Evolutionary conservation across 1,284 basidiomycete genomes (phyloP).

Genomic region (Chalciporus sp.): DNA sequence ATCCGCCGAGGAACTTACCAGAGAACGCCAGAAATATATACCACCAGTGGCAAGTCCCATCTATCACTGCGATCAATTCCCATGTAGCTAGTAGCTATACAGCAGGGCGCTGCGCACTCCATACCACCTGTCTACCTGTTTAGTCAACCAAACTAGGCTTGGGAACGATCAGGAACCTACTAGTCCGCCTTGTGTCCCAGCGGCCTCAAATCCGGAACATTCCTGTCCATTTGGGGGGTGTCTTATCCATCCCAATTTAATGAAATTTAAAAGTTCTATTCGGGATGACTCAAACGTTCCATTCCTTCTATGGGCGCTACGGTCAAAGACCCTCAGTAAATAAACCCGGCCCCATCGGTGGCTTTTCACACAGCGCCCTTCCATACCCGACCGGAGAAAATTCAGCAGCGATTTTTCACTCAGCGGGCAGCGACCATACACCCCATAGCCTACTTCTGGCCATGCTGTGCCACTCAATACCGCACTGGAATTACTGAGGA

Average conservation of each 20-base stretch:
- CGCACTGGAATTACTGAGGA: slow-evolving; percentile 22
- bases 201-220: slow-evolving; percentile 19
- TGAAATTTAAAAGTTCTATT: slow-evolving; percentile 1
- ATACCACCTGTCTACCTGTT: background rate
- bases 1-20: background rate
- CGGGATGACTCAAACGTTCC: slow-evolving; percentile 17
- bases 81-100: background rate
- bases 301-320: slow-evolving; percentile 7
- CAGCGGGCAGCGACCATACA: background rate
- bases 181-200: slow-evolving; percentile 31
- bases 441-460: background rate
- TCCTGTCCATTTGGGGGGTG: slow-evolving; percentile 15
- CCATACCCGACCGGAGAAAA: background rate
- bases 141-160: slow-evolving; percentile 15
- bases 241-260: slow-evolving; percentile 32
- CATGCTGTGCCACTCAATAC: slow-evolving; percentile 4
- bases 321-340: background rate
- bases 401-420: background rate
- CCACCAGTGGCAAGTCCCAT: too few relatives aligned
- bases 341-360: slow-evolving; percentile 4
- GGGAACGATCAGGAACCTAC: slow-evolving; percentile 35
- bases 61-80: background rate
- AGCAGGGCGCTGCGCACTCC: background rate
- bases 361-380: slow-evolving; percentile 7
- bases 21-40: background rate